Percentiles rank a stretch among this genome's conserved stretches.
phyloP scores from a whole-genome alignment of 129 eudicot genomes.

The Chrysanthemum lavandulifolium region DNA sequence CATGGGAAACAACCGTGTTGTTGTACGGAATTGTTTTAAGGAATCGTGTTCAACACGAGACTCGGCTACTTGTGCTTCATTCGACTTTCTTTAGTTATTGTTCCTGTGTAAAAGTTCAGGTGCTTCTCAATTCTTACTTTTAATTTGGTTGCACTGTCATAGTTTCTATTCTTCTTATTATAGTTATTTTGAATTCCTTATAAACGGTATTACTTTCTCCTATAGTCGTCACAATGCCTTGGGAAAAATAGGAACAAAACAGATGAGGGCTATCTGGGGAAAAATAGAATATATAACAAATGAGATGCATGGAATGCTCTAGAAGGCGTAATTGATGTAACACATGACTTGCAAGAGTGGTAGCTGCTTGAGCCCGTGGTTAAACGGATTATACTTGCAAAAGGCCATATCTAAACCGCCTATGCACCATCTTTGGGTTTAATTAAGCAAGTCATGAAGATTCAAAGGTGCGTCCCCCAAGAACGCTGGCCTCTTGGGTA shows the following conservation, averaged over 20 bases:
- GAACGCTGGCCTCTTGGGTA: constrained; percentile 46
- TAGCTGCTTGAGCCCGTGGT: constrained; percentile 27
- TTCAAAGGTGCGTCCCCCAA: constrained; percentile 50
- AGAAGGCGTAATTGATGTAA: constrained; percentile 35
- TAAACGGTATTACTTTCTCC: too few species aligned
- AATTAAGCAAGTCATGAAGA: constrained; percentile 46
- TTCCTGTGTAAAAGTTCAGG: too few species aligned
- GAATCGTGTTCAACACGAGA: too few species aligned
- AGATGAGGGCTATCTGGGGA: constrained; percentile 41
- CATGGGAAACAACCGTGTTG: too few species aligned
- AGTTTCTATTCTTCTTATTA: too few species aligned
- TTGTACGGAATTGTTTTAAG: too few species aligned
- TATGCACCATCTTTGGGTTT: constrained; percentile 48
- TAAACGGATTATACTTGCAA: constrained; percentile 27
- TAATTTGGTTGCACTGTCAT: too few species aligned
- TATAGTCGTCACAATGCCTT: constrained; percentile 41
- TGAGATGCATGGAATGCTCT: constrained; percentile 48
- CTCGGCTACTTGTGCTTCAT: too few species aligned
- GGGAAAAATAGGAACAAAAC: constrained; percentile 31
- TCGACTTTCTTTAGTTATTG: too few species aligned
- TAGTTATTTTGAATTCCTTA: too few species aligned
- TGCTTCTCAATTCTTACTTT: too few species aligned
- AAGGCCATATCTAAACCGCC: constrained; percentile 41
- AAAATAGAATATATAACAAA: constrained; percentile 41
- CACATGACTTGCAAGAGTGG: constrained; percentile 27